Percentiles rank a stretch among this genome's conserved stretches.
Conservation (phyloP, 306 rosid genomes). For the Chamaecrista fasciculata region DNA sequence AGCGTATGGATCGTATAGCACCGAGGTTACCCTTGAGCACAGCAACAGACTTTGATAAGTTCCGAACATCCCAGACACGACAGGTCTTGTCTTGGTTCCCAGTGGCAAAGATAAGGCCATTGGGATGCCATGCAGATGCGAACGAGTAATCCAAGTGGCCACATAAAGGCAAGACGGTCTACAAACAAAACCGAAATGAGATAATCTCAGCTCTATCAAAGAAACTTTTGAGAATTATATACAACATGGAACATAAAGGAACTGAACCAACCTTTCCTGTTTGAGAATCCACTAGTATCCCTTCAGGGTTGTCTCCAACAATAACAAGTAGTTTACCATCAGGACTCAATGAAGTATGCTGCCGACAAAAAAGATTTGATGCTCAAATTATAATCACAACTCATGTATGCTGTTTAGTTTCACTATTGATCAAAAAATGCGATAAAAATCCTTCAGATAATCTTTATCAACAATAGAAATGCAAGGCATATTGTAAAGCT, state of each 20-base stretch:
- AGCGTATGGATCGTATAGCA: constrained; percentile 79
- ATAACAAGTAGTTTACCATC: constrained; percentile 65
- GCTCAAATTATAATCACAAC: not conserved
- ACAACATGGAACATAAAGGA: not conserved
- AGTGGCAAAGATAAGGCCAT: constrained; percentile 72
- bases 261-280: constrained; percentile 74
- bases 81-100: constrained; percentile 95
- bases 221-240: not conserved
- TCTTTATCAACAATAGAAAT: no score
- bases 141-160: constrained; percentile 89
- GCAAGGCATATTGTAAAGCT: no score
- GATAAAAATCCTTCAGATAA: no score
- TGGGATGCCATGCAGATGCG: constrained; percentile 92
- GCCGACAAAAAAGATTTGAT: constrained; percentile 24
- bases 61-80: constrained; percentile 81
- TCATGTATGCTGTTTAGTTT: no score
- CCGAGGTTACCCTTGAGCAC: constrained; percentile 86
- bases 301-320: constrained; percentile 90
- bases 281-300: constrained; percentile 77
- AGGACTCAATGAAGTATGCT: constrained; percentile 88
- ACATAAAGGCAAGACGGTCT: constrained; percentile 51
- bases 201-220: not conserved
- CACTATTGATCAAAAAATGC: no score
- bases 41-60: constrained; percentile 73
- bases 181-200: constrained; percentile 38